Evolutionary conservation across 164 flowering plant genomes (phyloP), one percentile per base, ranked within the genome.

Genomic region (Nymphaea colorata): DNA sequence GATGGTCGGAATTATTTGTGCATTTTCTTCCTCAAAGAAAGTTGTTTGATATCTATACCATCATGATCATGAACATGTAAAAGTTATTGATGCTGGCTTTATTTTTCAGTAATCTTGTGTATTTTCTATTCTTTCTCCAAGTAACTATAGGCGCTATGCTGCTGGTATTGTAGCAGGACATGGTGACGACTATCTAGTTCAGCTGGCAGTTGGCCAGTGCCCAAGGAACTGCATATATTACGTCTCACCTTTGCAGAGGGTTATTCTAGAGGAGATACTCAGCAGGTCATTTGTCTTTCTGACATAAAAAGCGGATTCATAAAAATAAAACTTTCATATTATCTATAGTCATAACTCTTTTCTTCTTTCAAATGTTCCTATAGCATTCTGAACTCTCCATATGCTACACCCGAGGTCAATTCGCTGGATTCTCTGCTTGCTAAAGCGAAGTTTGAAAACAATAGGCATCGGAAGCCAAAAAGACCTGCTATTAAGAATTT

Each of bases 181-280:
- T 75, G 84, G 78, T 41, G 89, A 83, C 59, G 97, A 89, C 75
- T 84, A 84, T 75, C 80, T 77, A 74, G 90, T 94, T 65, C 96
- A 86, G 73, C 77, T 74, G 69, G 97, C 97, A 2, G 96, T 86
- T 59, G 88, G 93, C 41, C 96, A 88, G 76, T 94, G 98, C 82
- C 97, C 98, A 2, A 81, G 89, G 82, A 91, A 74, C 60, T 93
- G 98, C 53, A 91, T 93, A 67, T 86, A 91, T 74, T 94, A 84
- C 72, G 98, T 94, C 43, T 91, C 98, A 25, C 97, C 97, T 66
- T 87, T 85, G 6, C 96, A 91, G 72, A 85, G 97, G 77, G 69
- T 82, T 65, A 83, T 91, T 68, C 74, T 94, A 45, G 93, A 94
- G 82, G 99, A 94, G 80, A 75, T 94, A 62, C 91, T 94, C 59